Percentiles rank a stretch among this genome's conserved stretches.
Evolutionary conservation across 345 rosid species (phyloP).

Genomic region (Toxicodendron radicans): DNA sequence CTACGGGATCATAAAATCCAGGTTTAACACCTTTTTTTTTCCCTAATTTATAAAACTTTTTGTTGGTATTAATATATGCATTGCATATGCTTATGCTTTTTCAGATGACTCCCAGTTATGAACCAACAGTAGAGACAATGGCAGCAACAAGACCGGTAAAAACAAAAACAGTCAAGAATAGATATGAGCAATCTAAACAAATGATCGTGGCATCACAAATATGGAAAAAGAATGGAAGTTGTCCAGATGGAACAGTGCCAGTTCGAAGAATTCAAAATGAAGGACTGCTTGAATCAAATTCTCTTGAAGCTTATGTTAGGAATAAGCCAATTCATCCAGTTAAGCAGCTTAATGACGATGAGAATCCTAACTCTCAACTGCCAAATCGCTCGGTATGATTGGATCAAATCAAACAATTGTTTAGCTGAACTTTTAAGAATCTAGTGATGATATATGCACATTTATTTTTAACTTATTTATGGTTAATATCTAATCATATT

Average conservation of each 20-base stretch:
- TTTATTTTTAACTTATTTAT: too few relatives aligned
- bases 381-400: slow-evolving; percentile 44
- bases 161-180: not conserved
- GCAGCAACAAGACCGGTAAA: not conserved
- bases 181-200: slow-evolving; percentile 11
- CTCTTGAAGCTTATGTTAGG: slow-evolving; percentile 23
- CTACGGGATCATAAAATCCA: slow-evolving; percentile 47
- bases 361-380: slow-evolving; percentile 25
- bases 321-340: slow-evolving; percentile 13
- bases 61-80: too few relatives aligned
- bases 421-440: too few relatives aligned
- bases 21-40: slow-evolving; percentile 21
- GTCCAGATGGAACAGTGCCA: slow-evolving; percentile 52
- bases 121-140: slow-evolving; percentile 12
- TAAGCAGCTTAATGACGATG: slow-evolving; percentile 1
- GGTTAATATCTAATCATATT: not conserved
- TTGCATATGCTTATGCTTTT: not conserved
- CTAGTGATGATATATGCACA: too few relatives aligned
- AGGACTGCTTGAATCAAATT: not conserved
- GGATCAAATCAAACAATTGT: not conserved
- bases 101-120: slow-evolving; percentile 42
- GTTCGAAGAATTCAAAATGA: slow-evolving; percentile 29
- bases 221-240: slow-evolving; percentile 51
- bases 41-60: not conserved
- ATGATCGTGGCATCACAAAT: slow-evolving; percentile 27